Conservation (phyloP, 2,329 filamentous ascomycete species). For the Aspergillus latus region DNA sequence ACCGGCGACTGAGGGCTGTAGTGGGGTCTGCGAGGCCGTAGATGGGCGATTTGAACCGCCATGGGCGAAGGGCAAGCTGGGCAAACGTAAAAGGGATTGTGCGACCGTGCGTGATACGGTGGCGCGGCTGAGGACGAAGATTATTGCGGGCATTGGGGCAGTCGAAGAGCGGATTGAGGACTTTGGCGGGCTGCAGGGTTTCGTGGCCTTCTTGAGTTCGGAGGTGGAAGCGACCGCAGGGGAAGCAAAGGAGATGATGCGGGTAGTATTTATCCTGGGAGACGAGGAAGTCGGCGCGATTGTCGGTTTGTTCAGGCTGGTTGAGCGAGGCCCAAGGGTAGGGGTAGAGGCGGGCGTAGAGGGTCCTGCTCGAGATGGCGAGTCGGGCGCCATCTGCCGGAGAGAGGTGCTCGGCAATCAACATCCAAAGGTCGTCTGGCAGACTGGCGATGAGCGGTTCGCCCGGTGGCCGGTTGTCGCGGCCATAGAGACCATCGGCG, state of each 20-base stretch:
- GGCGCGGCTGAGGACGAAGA: constrained; percentile 49
- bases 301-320: constrained; percentile 44
- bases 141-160: constrained; percentile 56
- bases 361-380: constrained; percentile 49
- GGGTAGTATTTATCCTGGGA: constrained; percentile 54
- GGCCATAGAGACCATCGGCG: constrained; percentile 10
- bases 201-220: constrained; percentile 56
- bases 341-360: constrained; percentile 46
- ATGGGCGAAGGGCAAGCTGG: constrained; percentile 55
- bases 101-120: constrained; percentile 55
- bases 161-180: constrained; percentile 57
- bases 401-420: constrained; percentile 44
- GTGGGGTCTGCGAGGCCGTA: constrained; percentile 49
- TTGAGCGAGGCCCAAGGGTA: constrained; percentile 42
- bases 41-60: constrained; percentile 43
- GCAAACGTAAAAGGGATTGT: constrained; percentile 59
- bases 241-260: constrained; percentile 59
- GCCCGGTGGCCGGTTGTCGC: constrained; percentile 31
- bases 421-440: constrained; percentile 48
- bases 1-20: constrained; percentile 53
- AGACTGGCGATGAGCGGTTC: constrained; percentile 49
- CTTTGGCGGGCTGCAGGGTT: constrained; percentile 52
- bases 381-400: constrained; percentile 52
- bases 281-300: constrained; percentile 54
- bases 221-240: constrained; percentile 56